phyloP scores from a whole-genome alignment of 129 eudicot genomes.

The Chrysanthemum lavandulifolium region DNA sequence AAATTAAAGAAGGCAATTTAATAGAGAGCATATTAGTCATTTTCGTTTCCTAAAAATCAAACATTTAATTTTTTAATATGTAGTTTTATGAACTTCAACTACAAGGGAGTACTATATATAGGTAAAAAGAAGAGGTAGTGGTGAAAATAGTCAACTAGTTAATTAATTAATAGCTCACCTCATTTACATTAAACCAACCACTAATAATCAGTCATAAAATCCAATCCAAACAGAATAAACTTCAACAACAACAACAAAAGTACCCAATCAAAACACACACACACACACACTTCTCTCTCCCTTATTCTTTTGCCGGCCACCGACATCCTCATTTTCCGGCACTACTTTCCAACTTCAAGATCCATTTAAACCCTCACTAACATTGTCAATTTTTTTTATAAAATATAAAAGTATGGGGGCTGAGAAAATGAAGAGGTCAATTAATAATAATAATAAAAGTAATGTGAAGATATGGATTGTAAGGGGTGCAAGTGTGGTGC shows the following conservation, averaged over 20 bases:
- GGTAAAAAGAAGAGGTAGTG: neutral
- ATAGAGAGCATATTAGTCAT: too few species aligned
- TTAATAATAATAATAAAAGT: constrained; percentile 10
- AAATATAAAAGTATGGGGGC: constrained; percentile 28
- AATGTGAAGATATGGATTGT: constrained; percentile 83
- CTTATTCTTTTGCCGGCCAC: constrained; percentile 36
- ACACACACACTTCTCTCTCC: constrained; percentile 30
- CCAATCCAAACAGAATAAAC: constrained; percentile 36
- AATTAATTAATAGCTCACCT: neutral
- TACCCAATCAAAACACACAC: constrained; percentile 29
- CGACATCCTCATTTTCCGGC: constrained; percentile 40
- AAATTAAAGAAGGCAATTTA: too few species aligned
- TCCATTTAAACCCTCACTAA: neutral
- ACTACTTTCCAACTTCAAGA: constrained; percentile 2
- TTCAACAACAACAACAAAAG: constrained; percentile 3
- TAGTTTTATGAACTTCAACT: too few species aligned
- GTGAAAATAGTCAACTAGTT: neutral
- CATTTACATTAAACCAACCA: neutral
- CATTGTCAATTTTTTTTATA: neutral
- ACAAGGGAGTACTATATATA: too few species aligned
- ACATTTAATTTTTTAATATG: too few species aligned
- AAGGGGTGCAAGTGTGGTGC: constrained; percentile 62
- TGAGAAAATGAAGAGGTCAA: constrained; percentile 52
- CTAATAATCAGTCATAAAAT: constrained; percentile 13
- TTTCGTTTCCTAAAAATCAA: too few species aligned